These are phyloP conservation scores for Sextonia rubra DNA, from an alignment of 164 flowering plant species.

Conservation along the genomic window DNA sequence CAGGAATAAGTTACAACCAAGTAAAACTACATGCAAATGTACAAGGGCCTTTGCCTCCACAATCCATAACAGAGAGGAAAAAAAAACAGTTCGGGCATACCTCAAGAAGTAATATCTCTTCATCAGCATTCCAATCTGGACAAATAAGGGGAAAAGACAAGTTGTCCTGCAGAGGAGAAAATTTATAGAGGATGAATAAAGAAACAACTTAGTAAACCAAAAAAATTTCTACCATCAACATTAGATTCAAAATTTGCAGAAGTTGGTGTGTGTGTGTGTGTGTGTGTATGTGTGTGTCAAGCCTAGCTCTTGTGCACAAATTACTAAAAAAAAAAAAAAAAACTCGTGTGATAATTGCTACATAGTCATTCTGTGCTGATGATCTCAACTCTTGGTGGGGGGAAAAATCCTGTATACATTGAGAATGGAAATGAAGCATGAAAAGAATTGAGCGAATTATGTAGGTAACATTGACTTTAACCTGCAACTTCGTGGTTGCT, in stretches of 20 bases:
- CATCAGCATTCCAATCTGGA: conserved; percentile 99
- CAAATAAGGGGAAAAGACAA: conserved; percentile 83
- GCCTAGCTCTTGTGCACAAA: neutral
- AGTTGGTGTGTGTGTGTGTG: neutral
- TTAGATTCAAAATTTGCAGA: neutral
- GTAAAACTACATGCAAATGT: neutral
- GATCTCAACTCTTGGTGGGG: neutral
- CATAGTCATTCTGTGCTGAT: neutral
- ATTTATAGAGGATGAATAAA: neutral
- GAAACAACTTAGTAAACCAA: neutral
- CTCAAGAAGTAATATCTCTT: conserved; percentile 92
- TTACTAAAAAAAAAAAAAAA: no score
- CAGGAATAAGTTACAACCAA: neutral
- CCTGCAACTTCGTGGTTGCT: no score
- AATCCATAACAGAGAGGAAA: neutral
- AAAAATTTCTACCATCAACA: neutral
- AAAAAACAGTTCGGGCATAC: conserved; percentile 26
- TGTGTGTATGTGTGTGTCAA: neutral
- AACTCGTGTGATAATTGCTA: neutral
- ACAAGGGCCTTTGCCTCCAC: neutral
- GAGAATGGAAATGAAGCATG: neutral
- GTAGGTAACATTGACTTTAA: no score
- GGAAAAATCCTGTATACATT: neutral
- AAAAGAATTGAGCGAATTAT: no score
- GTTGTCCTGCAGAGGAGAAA: conserved; percentile 58